Evolutionary conservation across 495 filamentous ascomycete genomes (phyloP), one percentile per base, ranked within the genome.

Genomic region (Neurospora pannonica): DNA sequence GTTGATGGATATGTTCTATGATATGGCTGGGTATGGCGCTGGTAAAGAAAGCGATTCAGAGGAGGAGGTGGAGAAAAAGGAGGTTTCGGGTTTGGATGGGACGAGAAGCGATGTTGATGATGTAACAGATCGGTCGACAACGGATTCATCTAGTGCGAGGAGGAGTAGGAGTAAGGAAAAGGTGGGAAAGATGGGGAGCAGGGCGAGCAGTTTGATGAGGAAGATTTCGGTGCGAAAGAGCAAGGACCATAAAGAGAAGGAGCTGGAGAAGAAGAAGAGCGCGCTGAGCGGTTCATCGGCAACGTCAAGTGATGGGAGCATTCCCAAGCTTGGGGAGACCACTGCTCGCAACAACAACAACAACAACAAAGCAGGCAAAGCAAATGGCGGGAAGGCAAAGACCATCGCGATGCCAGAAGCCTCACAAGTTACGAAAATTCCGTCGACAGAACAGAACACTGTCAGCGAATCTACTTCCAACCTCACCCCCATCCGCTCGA

Each of bases 1-100:
- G 1, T 70, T 89, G 11, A 77, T 84, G 70, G 87, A 89, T 70
- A 83, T 86, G 72, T 81, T 89, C 34, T 82, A 78, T 46, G 88
- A 91, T 72, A 83, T 88, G 84, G 82, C 83, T 19, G 86, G 85
- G 37, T 87, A 86, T 72, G 80, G 79, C 0, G 54, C 28, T 2
- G 54, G 28, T 67, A 67, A 34, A 36, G 15, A 4, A 36, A 67
- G 54, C 7, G 15, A 37, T 70, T 9, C 77, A 74, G 81, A 81
- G 24, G 78, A 78, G 42, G 79, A 76, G 71, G 78, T 70, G 39
- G 79, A 83, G 73, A 71, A 75, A 11, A 31, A 73, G 6, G 80
- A 82, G 24, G 73, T 75, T 46, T 71, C 72, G 17, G 76, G 81
- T 7, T 76, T 74, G 36, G 71, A 75, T 36, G 76, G 71, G 10